Evolutionary conservation across 805 yeast genomes (phyloP), one percentile per base, ranked within the genome.

Genomic region (Wickerhamiella allomyrinae): DNA sequence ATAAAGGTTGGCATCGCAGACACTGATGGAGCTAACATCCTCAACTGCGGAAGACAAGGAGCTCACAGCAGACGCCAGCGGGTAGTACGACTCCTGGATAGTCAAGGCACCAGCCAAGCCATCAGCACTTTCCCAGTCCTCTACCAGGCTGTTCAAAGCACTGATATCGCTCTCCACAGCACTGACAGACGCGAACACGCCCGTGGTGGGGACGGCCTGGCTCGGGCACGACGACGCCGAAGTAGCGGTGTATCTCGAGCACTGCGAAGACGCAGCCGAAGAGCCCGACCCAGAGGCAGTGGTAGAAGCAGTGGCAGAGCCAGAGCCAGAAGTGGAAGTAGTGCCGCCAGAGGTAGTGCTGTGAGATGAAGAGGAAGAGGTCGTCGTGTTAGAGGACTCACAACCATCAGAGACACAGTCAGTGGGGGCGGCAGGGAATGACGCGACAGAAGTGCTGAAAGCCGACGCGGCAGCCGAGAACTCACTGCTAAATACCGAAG

Each of bases 61-160:
- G 14, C 20, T 29, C 21, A 55, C 48, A 29, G 54, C 54, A 11
- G 27, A 14, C 15, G 48, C 40, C 27, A 56, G 45, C 8, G 48
- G 42, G 15, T 46, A 44, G 49, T 49, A 51, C 22, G 45, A 29
- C 24, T 34, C 34, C 55, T 57, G 61, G 46, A 57, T 55, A 24
- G 42, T 44, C 14, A 56, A 48, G 20, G 60, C 61, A 31, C 57
- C 61, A 15, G 14, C 20, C 8, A 56, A 45, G 25, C 61, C 60
- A n/a, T 41, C 43, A 14, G 40, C 47, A 6, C 46, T 34, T 40
- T 23, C 13, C 49, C 48, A 50, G 37, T 29, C 27, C 20, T 10
- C 2, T 22, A 53, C 51, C 5, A 20, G 21, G 41, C 40, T 20
- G 6, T 43, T 31, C 7, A 47, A 45, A 17, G 20, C 37, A 17